These are phyloP conservation scores for Thelephora ganbajun DNA, from an alignment of 768 basidiomycete genomes.

Conservation along the genomic window DNA sequence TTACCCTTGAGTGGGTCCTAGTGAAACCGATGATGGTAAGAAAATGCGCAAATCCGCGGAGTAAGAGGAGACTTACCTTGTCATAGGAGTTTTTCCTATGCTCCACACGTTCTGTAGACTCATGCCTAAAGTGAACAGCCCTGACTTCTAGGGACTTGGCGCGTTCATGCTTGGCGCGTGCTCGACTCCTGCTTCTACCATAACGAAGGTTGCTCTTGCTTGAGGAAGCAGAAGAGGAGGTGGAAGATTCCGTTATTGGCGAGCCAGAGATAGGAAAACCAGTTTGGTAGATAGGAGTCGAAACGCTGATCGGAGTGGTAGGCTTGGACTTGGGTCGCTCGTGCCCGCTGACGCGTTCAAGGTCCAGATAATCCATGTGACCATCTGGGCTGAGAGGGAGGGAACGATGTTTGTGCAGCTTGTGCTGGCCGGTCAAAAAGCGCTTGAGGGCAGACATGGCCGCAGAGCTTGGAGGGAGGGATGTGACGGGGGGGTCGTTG, in stretches of 20 bases:
- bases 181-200: neutral
- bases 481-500: neutral
- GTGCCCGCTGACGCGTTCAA: too few species aligned
- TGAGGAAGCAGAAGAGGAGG: neutral
- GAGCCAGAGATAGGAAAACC: neutral
- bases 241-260: neutral
- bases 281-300: too few species aligned
- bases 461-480: neutral
- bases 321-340: too few species aligned
- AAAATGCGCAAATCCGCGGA: neutral
- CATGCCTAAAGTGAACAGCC: too few species aligned
- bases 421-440: neutral
- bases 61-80: neutral
- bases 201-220: neutral
- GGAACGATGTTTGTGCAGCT: neutral
- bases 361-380: neutral
- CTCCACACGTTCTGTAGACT: too few species aligned
- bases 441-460: neutral
- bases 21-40: neutral
- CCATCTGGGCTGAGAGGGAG: neutral
- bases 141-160: too few species aligned
- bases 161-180: too few species aligned
- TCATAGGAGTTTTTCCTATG: neutral
- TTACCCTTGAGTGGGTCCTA: conserved; percentile 14
- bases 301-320: too few species aligned